These are phyloP conservation scores for Gastrolobium bilobum DNA, from an alignment of 306 rosid genomes.

Conservation along the genomic window DNA sequence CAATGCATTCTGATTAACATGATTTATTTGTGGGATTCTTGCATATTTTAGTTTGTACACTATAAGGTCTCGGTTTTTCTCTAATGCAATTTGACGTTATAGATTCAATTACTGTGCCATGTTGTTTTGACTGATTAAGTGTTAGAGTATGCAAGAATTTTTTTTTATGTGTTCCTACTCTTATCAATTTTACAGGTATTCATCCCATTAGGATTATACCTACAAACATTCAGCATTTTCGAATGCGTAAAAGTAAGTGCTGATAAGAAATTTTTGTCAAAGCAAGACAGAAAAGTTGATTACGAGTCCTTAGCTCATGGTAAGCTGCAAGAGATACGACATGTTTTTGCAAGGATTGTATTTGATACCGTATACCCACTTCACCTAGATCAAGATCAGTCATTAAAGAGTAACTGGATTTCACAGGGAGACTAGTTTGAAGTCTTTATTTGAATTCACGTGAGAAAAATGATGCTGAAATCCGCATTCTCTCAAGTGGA, in stretches of 20 bases:
- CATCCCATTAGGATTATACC: slow-evolving; percentile 62
- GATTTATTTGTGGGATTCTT: not conserved
- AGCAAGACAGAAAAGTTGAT: slow-evolving; percentile 69
- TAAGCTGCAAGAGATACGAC: slow-evolving; percentile 61
- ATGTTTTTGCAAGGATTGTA: slow-evolving; percentile 83
- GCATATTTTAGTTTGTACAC: not conserved
- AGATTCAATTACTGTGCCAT: not conserved
- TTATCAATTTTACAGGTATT: slow-evolving; percentile 68
- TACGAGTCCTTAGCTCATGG: slow-evolving; percentile 62
- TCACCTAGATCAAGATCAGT: slow-evolving; percentile 38
- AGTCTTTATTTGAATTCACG: not conserved
- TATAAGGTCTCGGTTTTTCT: not conserved
- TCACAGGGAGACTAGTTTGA: slow-evolving; percentile 34
- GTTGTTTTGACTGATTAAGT: not conserved
- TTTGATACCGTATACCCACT: slow-evolving; percentile 82
- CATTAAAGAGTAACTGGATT: slow-evolving; percentile 24
- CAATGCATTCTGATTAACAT: not conserved
- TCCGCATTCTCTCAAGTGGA: slow-evolving; percentile 20
- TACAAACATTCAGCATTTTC: slow-evolving; percentile 59
- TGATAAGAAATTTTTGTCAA: slow-evolving; percentile 53
- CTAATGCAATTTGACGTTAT: not conserved
- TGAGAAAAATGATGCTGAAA: slow-evolving; percentile 12
- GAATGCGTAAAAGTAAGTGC: slow-evolving; percentile 53
- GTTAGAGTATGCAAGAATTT: not conserved
- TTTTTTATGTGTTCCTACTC: slow-evolving; percentile 21